Conservation (phyloP, 257 asterid genomes). For the Sherardia arvensis region DNA sequence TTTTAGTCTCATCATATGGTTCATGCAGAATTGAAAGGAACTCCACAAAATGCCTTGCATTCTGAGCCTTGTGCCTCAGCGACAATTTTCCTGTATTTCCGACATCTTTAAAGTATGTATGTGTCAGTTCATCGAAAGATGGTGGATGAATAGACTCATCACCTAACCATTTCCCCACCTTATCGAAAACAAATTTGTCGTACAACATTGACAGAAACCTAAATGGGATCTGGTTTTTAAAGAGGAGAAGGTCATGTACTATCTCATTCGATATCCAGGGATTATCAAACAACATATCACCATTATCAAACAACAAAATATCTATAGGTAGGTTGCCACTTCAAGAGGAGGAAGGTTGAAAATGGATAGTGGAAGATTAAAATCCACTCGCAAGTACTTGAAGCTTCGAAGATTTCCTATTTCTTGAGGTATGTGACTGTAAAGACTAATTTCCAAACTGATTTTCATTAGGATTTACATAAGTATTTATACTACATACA, state of each 20-base stretch:
- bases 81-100: conserved; percentile 12
- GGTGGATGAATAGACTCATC: background rate
- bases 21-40: conserved; percentile 14
- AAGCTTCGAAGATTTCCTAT: too few species aligned
- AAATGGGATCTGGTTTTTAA: too few species aligned
- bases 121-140: conserved; percentile 21
- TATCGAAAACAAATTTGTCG: background rate
- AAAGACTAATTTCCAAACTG: too few species aligned
- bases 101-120: conserved; percentile 18
- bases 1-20: too few species aligned
- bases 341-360: too few species aligned
- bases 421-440: too few species aligned
- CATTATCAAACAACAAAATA: too few species aligned
- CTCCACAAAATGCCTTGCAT: conserved; percentile 19
- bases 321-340: too few species aligned
- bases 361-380: too few species aligned
- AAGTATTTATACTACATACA: too few species aligned
- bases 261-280: conserved; percentile 18
- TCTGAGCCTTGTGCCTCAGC: background rate
- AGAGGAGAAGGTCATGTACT: conserved; percentile 18
- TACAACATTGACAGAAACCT: background rate
- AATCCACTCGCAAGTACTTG: too few species aligned
- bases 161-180: background rate
- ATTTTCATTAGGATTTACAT: too few species aligned
- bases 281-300: conserved; percentile 18